Evolutionary conservation across 2,329 filamentous ascomycete species (phyloP).

Genomic region (Xylariaceae sp.): DNA sequence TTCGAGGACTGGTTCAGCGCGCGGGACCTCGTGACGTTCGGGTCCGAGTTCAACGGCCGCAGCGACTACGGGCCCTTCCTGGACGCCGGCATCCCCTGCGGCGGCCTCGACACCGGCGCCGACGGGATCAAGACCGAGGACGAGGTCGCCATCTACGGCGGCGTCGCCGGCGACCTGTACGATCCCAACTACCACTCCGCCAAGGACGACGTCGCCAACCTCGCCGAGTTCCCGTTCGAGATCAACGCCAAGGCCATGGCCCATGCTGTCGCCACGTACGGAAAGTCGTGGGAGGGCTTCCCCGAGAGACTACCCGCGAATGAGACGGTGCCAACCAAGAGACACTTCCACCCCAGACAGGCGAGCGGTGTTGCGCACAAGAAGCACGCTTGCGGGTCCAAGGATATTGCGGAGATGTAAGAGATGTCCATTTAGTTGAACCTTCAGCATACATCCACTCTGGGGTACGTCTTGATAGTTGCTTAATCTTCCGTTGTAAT

Average conservation of each 20-base stretch:
- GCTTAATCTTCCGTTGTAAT: no score
- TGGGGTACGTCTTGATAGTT: no score
- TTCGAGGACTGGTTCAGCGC: conserved; percentile 45
- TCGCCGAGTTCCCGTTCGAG: conserved; percentile 48
- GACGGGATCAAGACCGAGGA: conserved; percentile 51
- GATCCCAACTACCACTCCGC: conserved; percentile 51
- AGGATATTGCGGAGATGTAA: conserved; percentile 2
- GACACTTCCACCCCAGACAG: conserved; percentile 1
- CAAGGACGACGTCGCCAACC: conserved; percentile 48
- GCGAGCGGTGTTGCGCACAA: not conserved
- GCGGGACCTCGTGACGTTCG: conserved; percentile 46
- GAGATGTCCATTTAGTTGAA: no score
- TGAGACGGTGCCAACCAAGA: conserved; percentile 1
- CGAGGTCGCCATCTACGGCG: conserved; percentile 48
- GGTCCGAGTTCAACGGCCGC: conserved; percentile 48
- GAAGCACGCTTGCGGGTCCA: conserved; percentile 1
- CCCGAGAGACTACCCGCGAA: conserved; percentile 25
- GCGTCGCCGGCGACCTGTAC: conserved; percentile 46
- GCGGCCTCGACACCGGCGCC: conserved; percentile 64
- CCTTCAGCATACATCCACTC: no score
- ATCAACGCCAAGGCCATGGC: conserved; percentile 52
- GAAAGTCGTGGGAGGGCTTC: conserved; percentile 40
- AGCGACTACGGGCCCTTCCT: conserved; percentile 37
- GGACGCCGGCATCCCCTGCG: conserved; percentile 42
- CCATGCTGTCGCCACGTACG: conserved; percentile 46